These are phyloP conservation scores for Verticillium dahliae DNA, from an alignment of 2,329 filamentous ascomycete genomes.

Conservation along the genomic window DNA sequence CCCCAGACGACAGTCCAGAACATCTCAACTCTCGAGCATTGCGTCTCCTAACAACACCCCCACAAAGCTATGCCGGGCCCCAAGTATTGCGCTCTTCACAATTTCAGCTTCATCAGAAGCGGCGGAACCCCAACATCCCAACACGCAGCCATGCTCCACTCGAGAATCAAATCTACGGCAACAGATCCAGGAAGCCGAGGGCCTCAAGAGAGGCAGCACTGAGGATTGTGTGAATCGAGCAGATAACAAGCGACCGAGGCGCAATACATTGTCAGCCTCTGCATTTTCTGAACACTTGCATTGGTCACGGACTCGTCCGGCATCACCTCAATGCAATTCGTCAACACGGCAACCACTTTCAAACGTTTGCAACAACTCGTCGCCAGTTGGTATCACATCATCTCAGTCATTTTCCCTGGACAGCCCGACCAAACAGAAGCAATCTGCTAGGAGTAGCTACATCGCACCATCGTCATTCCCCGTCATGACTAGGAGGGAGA, in stretches of 20 bases:
- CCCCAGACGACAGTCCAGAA: conserved; percentile 1
- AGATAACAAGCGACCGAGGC: not conserved
- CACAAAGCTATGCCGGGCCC: not conserved
- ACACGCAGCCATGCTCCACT: not conserved
- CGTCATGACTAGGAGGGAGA: not conserved
- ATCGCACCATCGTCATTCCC: not conserved
- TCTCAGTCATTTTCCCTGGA: not conserved
- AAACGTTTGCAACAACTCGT: not conserved
- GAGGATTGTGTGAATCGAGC: not conserved
- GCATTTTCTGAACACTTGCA: not conserved
- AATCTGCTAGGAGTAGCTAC: not conserved
- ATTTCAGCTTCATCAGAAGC: conserved; percentile 9
- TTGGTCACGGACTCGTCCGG: not conserved
- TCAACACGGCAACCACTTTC: not conserved
- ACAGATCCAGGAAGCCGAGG: not conserved
- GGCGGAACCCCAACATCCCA: not conserved
- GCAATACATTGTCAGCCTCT: not conserved
- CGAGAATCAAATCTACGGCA: not conserved
- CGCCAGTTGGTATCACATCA: not conserved
- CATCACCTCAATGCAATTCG: not conserved
- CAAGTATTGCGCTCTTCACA: conserved; percentile 3
- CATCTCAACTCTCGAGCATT: conserved; percentile 5
- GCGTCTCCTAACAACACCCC: not conserved
- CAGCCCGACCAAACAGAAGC: not conserved
- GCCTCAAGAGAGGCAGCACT: not conserved